Base-by-base conservation (phyloP, 164 flowering plant genomes). In the Tinospora cordifolia region DNA sequence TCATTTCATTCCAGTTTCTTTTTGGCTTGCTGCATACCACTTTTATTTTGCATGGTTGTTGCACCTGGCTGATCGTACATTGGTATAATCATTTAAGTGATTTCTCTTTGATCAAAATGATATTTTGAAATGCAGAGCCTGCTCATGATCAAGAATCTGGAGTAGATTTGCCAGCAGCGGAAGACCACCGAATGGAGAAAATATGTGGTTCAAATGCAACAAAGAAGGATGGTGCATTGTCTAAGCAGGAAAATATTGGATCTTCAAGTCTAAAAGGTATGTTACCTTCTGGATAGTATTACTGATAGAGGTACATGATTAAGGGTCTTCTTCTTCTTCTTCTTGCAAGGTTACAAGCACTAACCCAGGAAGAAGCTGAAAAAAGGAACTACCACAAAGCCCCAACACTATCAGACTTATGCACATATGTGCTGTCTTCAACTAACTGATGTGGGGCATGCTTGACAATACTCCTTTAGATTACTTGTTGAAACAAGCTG, bases 241-340 rank as follows among this genome's bases (percentile, higher is more conserved):
- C 69, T 51, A 71, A 70, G 77, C 68, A 49, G 60, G 72, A 70
- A 62, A 62, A 36, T 72, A 30, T 65, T 30, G 68, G 65, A 38
- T 34, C 62, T 62, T 65, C 69, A 57, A 58, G 64, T 72, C 38
- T 69, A 69, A 73, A 67, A 57, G 79, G 81, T 79, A 73, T 38
- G 69, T 12, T 40, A 30, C 36, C 34, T 27, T 15, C 66, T 63
- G 41, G 66, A 63, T 63, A 51, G 59, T 51, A 51, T 2, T 15
- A 4, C 19, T n/a, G 59, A 51, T 17, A 6, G n/a, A 17, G 59
- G 22, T 17, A n/a, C n/a, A 51, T 17, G 17, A 41, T n/a, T n/a
- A n/a, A 41, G 46, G 46, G 3, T 41, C 8, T 41, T 41, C 11
- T 41, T 41, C 46, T 4, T 40, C 6, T 40, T n/a, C n/a, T n/a